phyloP scores from a whole-genome alignment of 768 basidiomycete genomes.

The Termitomyces sp. region DNA sequence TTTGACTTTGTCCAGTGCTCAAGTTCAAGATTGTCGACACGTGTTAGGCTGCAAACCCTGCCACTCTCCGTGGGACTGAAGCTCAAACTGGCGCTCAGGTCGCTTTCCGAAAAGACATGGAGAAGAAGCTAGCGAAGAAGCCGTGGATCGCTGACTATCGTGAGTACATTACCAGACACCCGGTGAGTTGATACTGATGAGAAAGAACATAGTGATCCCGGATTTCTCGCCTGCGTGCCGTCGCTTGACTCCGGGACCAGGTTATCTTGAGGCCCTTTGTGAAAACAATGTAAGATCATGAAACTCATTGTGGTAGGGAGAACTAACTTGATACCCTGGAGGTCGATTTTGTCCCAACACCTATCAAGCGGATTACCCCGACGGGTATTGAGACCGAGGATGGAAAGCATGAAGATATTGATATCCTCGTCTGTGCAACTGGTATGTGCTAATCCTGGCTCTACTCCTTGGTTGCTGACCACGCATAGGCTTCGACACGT shows the following conservation, averaged over 20 bases:
- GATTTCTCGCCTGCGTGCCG: slow-evolving; percentile 55
- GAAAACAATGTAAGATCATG: slow-evolving; percentile 46
- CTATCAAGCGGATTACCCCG: slow-evolving; percentile 46
- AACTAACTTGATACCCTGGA: slow-evolving; percentile 14
- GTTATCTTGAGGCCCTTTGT: slow-evolving; percentile 62
- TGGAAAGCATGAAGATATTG: slow-evolving; percentile 48
- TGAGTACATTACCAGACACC: slow-evolving; percentile 18
- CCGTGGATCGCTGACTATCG: slow-evolving; percentile 57
- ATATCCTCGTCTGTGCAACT: slow-evolving; percentile 61
- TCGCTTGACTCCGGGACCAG: slow-evolving; percentile 63
- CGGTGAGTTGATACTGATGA: background rate
- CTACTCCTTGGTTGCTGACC: background rate
- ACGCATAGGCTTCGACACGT: slow-evolving; percentile 45
- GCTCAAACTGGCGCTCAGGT: slow-evolving; percentile 30
- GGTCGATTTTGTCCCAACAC: slow-evolving; percentile 48
- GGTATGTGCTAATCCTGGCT: slow-evolving; percentile 24
- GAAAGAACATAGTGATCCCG: slow-evolving; percentile 42
- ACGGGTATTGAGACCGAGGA: slow-evolving; percentile 54
- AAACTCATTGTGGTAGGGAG: background rate
- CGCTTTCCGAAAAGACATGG: slow-evolving; percentile 41
- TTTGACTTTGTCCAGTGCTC: background rate
- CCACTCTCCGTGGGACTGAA: slow-evolving; percentile 34
- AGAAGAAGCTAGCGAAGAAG: slow-evolving; percentile 45
- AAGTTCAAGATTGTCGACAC: background rate
- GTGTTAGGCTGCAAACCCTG: slow-evolving; percentile 29